These are phyloP conservation scores for Penicillium hesseltinei DNA, from an alignment of 2,329 filamentous ascomycete genomes.

Conservation along the genomic window DNA sequence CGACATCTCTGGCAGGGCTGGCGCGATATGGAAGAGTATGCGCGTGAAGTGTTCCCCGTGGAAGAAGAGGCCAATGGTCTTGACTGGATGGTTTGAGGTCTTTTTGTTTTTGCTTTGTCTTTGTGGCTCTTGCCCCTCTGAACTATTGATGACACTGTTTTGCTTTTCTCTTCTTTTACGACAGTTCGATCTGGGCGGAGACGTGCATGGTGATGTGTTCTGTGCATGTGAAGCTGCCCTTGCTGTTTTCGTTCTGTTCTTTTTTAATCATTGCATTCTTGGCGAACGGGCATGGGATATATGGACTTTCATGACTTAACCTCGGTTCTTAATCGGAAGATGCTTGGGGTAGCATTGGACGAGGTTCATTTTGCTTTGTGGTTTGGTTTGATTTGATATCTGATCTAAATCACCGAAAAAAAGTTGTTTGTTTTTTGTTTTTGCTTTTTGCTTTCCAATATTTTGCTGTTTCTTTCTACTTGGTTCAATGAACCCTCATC, in stretches of 20 bases:
- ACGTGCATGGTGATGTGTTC: slow-evolving; percentile 28
- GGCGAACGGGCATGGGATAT: slow-evolving; percentile 30
- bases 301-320: slow-evolving; percentile 22
- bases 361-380: slow-evolving; percentile 3
- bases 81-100: slow-evolving; percentile 72
- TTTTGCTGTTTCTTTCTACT: slow-evolving; percentile 6
- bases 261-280: slow-evolving; percentile 30
- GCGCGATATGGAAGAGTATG: slow-evolving; percentile 89
- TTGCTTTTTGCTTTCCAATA: not conserved
- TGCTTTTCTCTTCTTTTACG: slow-evolving; percentile 9
- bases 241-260: slow-evolving; percentile 12
- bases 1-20: slow-evolving; percentile 88
- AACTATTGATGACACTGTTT: slow-evolving; percentile 5
- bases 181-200: slow-evolving; percentile 20
- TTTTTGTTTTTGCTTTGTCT: too few relatives aligned
- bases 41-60: slow-evolving; percentile 85
- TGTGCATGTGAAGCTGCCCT: slow-evolving; percentile 22
- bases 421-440: slow-evolving; percentile 9
- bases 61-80: slow-evolving; percentile 93
- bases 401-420: slow-evolving; percentile 14
- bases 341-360: slow-evolving; percentile 12
- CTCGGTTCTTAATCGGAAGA: slow-evolving; percentile 18
- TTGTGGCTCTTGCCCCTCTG: not conserved
- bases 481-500: not conserved
- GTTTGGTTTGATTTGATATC: slow-evolving; percentile 4